These are phyloP conservation scores for Lachancea fermentati DNA, from an alignment of 805 yeast species.

Conservation along the genomic window DNA sequence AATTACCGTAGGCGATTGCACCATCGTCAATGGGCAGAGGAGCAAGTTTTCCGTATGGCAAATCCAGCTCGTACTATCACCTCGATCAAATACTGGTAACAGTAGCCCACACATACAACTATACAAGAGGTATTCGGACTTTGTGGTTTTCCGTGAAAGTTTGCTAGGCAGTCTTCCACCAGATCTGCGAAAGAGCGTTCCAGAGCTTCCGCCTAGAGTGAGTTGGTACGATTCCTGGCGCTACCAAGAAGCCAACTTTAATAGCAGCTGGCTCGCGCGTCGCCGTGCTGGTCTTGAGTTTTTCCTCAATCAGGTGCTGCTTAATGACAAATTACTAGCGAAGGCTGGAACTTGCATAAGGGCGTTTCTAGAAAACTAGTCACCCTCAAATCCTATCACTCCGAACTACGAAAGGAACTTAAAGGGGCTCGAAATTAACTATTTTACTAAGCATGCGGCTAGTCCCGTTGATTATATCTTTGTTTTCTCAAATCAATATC, in stretches of 20 bases:
- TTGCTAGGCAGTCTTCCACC: constrained; percentile 34
- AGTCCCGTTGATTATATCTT: too few species aligned
- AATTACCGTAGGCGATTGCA: constrained; percentile 23
- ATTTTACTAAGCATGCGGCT: constrained; percentile 13
- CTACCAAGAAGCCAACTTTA: constrained; percentile 32
- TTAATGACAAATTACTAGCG: constrained; percentile 40
- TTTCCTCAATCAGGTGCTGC: constrained; percentile 49
- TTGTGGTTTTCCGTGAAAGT: constrained; percentile 41
- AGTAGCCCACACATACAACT: constrained; percentile 33
- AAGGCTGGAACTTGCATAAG: constrained; percentile 37
- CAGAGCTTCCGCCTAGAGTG: constrained; percentile 47
- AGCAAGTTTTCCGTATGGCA: constrained; percentile 29
- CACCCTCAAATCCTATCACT: neutral
- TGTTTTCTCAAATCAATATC: too few species aligned
- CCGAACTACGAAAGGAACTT: neutral
- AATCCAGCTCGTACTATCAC: constrained; percentile 18
- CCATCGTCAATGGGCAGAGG: constrained; percentile 24
- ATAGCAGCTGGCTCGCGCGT: constrained; percentile 44
- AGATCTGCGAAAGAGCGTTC: constrained; percentile 33
- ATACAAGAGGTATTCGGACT: constrained; percentile 62
- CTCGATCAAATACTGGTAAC: neutral
- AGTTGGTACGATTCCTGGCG: constrained; percentile 33
- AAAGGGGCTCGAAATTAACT: neutral
- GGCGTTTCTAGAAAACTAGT: constrained; percentile 33
- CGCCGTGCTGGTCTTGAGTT: constrained; percentile 54